Base-by-base conservation (phyloP, 1,284 basidiomycete genomes). In the Puccinia brachypodii region DNA sequence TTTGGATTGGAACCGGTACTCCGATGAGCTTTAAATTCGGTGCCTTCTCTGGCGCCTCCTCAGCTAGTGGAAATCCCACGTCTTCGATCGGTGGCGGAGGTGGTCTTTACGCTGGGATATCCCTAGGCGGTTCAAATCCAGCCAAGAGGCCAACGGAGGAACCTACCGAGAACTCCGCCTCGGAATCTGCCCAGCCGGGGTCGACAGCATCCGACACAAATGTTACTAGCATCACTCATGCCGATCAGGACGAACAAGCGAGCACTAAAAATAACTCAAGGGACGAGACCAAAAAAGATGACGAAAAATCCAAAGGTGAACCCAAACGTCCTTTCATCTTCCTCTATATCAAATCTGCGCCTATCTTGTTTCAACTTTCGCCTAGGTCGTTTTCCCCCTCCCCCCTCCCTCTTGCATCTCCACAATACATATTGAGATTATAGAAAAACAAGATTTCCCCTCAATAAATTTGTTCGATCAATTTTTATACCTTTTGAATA, bases 21-120 rank as follows among this genome's bases (percentile, higher is more conserved):
- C 71, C 33, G 71, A 82, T 82, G 80, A 82, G 80, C 38, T 82
- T 76, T 33, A 82, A 82, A 75, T 82, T 82, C 38, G 80, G 80
- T 14, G 47, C 76, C 31, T 78, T 69, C 47, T 38, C 62, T 40
- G 66, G 64, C 53, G 25, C 69, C 28, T 50, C 78, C 1, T 60
- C 78, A 3, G 71, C 69, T 53, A 71, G 69, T 64, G 79, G 71
- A 33, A 56, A 33, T 11, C 3, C 36, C 62, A 64, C 75, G 6
- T 76, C 75, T 28, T 79, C 68, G n/a, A 72, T 31, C 56, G 56
- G 50, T 60, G 44, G 53, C 4, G 79, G 80, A n/a, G 80, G 80
- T 40, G 80, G 80, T 44, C 80, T 82, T 4, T 82, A 82, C 60
- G 80, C 80, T 33, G 80, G 80, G 6, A 82, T 82, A 36, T 73